Percentiles rank a stretch among this genome's conserved stretches.
These are phyloP conservation scores for Hyaloperonospora brassicae DNA, from an alignment of 352 stramenopile species.

Conservation along the genomic window DNA sequence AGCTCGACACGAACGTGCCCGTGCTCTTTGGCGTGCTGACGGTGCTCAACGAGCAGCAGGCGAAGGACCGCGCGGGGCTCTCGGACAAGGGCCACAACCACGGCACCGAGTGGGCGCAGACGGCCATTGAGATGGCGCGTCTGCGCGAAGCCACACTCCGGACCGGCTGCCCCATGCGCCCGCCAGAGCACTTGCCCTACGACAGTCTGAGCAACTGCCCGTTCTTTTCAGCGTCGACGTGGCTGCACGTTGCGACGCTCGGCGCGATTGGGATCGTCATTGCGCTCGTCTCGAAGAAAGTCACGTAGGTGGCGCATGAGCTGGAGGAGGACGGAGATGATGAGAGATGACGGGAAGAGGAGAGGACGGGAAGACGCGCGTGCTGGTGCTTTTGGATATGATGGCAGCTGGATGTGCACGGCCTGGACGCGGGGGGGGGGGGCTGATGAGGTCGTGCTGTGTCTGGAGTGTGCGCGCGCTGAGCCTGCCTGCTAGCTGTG, in stretches of 20 bases:
- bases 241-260: constrained; percentile 65
- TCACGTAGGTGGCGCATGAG: constrained; percentile 23
- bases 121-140: constrained; percentile 93
- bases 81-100: constrained; percentile 89
- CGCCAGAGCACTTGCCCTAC: constrained; percentile 58
- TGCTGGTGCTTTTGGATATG: too few relatives aligned
- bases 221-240: constrained; percentile 72
- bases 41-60: constrained; percentile 94
- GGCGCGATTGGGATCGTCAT: constrained; percentile 44
- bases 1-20: constrained; percentile 84
- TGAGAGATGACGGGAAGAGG: too few relatives aligned
- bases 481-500: too few relatives aligned
- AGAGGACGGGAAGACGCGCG: too few relatives aligned
- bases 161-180: constrained; percentile 61
- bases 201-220: constrained; percentile 64
- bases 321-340: too few relatives aligned
- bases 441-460: too few relatives aligned
- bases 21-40: constrained; percentile 93
- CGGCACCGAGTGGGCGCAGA: constrained; percentile 94
- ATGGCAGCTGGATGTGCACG: too few relatives aligned
- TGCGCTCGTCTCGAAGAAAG: constrained; percentile 46
- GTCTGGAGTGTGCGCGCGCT: too few relatives aligned
- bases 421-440: too few relatives aligned
- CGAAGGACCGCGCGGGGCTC: constrained; percentile 85
- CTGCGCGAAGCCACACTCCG: constrained; percentile 65